Evolutionary conservation across 2,329 filamentous ascomycete species (phyloP).

Genomic region (Verticillium nubilum): DNA sequence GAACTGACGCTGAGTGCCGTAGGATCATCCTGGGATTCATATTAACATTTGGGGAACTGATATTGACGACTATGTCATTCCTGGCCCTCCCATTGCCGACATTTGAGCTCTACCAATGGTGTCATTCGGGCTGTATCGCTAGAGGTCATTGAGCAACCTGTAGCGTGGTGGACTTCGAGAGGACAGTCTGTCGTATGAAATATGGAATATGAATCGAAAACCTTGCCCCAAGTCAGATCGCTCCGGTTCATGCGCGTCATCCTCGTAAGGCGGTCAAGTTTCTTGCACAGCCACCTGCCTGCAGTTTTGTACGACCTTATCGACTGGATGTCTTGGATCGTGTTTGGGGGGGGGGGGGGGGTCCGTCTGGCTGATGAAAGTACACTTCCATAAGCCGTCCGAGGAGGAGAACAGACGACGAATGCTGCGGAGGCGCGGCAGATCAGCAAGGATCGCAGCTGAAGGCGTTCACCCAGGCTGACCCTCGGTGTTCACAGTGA

Average conservation of each 20-base stretch:
- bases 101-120: neutral
- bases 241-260: neutral
- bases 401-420: neutral
- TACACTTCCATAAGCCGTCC: neutral
- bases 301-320: neutral
- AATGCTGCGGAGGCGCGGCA: neutral
- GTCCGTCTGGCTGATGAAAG: neutral
- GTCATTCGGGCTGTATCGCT: no score
- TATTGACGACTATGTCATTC: constrained; percentile 9
- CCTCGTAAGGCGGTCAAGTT: neutral
- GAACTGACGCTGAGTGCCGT: neutral
- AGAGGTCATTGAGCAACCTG: no score
- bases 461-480: neutral
- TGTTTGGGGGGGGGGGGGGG: neutral
- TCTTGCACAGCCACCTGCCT: neutral
- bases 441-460: neutral
- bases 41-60: constrained; percentile 1
- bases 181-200: no score
- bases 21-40: constrained; percentile 1
- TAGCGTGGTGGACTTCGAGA: no score
- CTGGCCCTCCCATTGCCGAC: constrained; percentile 7
- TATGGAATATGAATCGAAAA: no score
- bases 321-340: neutral
- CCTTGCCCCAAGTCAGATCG: neutral
- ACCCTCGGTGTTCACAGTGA: neutral